A percentile compares a stretch with the other conserved stretches of the same genome.
Conservation (phyloP, 129 eudicot genomes). For the Silybum marianum region DNA sequence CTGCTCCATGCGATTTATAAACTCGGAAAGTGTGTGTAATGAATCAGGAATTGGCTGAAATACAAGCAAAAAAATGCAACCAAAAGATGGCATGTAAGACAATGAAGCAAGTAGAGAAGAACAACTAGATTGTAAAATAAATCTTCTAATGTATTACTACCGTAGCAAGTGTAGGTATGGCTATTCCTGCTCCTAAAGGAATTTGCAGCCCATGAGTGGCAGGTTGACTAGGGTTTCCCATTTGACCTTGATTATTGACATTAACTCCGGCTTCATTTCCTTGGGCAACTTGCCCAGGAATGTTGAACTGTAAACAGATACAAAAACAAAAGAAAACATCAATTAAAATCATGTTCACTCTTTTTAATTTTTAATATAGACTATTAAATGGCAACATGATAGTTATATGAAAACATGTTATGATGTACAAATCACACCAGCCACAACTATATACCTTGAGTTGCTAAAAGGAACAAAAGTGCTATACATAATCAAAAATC, state of each 20-base stretch:
- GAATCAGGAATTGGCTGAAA: conserved; percentile 95
- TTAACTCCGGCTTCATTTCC: conserved; percentile 59
- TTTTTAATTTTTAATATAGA: not conserved
- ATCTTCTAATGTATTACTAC: conserved; percentile 30
- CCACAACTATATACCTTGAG: conserved; percentile 5
- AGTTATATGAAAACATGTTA: not conserved
- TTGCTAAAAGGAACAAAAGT: not conserved
- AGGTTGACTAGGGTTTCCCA: conserved; percentile 60
- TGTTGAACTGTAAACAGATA: conserved; percentile 33
- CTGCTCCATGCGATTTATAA: conserved; percentile 82
- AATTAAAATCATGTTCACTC: not conserved
- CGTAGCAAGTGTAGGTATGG: conserved; percentile 73
- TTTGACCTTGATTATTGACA: conserved; percentile 54
- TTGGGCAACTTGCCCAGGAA: conserved; percentile 47
- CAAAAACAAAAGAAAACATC: not conserved
- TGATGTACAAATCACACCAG: not conserved
- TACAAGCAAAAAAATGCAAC: conserved; percentile 13
- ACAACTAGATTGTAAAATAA: not conserved
- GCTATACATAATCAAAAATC: not conserved
- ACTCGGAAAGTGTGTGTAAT: conserved; percentile 73
- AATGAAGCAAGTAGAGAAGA: conserved; percentile 10
- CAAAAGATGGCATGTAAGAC: not conserved
- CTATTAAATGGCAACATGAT: not conserved
- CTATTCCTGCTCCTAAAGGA: conserved; percentile 69
- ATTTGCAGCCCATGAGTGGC: conserved; percentile 54